Evolutionary conservation across 805 yeast genomes (phyloP), one percentile per base, ranked within the genome.

Genomic region (Saccharomycopsis sp.): DNA sequence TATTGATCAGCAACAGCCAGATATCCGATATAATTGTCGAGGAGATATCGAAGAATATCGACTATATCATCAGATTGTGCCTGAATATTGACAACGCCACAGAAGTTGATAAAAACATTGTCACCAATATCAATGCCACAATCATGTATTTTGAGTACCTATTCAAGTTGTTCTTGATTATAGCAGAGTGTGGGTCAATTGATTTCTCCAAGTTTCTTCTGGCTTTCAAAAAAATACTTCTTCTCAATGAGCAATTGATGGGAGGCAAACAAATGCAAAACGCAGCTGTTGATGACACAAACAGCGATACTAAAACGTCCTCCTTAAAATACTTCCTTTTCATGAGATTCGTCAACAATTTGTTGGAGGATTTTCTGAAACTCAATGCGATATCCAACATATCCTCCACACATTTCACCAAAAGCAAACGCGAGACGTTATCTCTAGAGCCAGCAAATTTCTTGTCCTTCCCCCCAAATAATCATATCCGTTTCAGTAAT

Each of bases 161-260:
- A 9, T 41, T 56, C 44, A 58, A 51, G 34, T 46, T 58, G 12
- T 61, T 53, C 21, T 51, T 58, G 3, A n/a, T 29, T 18, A 14
- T 56, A 2, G 57, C 62, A 7, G 57, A 58, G 24, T 46, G 50
- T 24, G 63, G 63, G 9, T 21, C 51, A 4, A 55, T 59, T 15
- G 50, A 58, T 44, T 61, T 40, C 34, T 24, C 40, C 1, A 40
- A 34, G 14, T 53, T 59, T 37, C 5, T 53, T 1, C 41, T 24
- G 14, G 47, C n/a, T 24, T 54, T 56, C 16, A 56, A 37, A 12
- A 59, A 59, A 44, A 14, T 61, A 12, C 24, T 56, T 14, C 24
- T 23, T 24, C 20, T 56, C 18, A 61, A 61, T n/a, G 60, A 58
- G 20, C 34, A 53, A 50, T 23, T 24, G 4, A 8, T 34, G 16